Evolutionary conservation across 176 grass and related monocot species (phyloP), one percentile per base, ranked within the genome.

Genomic region (Pontederia crassipes): DNA sequence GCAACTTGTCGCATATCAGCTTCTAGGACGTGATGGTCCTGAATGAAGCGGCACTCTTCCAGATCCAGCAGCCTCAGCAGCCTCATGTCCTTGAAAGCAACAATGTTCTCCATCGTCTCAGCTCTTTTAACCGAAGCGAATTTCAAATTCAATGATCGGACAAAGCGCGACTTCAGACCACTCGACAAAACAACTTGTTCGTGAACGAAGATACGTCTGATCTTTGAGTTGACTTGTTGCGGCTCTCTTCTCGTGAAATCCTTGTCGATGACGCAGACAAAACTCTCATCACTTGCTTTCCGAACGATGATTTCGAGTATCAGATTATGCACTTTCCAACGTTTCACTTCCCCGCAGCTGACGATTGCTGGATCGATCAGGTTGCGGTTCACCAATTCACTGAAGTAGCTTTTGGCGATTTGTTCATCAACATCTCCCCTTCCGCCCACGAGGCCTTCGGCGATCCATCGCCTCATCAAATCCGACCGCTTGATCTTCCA

Each of bases 381-480:
- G 47, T 63, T 83, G 45, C 77, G 68, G 2, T 66, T 74, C 10
- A 89, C 54, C n/a, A 89, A 73, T 4, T 89, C 74, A 10, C 18
- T 40, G 70, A 80, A 89, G 28, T 68, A 66, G 9, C 14, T 18
- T 11, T 58, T 29, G 15, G 64, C 80, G 8, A 80, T 64, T 2
- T 63, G 64, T 10, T 89, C 68, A 0, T 12, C 45, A 7, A 68
- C 71, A 24, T 72, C 73, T 82, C 8, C 62, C 69, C 47, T 64
- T 48, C 55, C 61, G 45, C 12, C 32, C 52, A 88, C 82, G 45
- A 69, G 62, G 3, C 78, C 82, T 49, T 86, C 82, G 46, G 73
- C 68, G 57, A 86, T 70, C 82, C 82, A 86, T 20, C 73, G 57
- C 48, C 59, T 64, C 40, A 81, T 12, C 60, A 86, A 46, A 17